phyloP scores from a whole-genome alignment of 2,329 filamentous ascomycete genomes.

The Beauveria pseudobassiana region DNA sequence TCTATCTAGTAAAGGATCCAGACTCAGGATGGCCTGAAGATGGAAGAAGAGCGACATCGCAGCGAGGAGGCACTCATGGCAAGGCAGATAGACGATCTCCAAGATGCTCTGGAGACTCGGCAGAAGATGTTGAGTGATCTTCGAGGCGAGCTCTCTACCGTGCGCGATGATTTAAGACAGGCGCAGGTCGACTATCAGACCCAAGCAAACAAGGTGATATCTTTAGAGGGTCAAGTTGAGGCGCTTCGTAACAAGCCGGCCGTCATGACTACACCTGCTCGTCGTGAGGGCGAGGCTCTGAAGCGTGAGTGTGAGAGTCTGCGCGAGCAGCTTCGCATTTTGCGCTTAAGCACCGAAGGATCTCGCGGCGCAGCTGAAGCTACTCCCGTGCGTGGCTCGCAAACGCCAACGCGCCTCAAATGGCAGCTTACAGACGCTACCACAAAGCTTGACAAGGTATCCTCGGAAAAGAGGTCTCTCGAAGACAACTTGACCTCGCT shows the following conservation, averaged over 20 bases:
- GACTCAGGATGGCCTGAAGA: constrained; percentile 62
- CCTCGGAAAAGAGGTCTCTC: constrained; percentile 54
- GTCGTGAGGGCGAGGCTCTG: constrained; percentile 20
- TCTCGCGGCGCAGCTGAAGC: constrained; percentile 20
- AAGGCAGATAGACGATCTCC: constrained; percentile 67
- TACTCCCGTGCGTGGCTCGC: constrained; percentile 25
- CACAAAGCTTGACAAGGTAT: constrained; percentile 46
- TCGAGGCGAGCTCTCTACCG: constrained; percentile 56
- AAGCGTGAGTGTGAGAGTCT: constrained; percentile 22
- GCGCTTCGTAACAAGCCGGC: neutral
- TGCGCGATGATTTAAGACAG: constrained; percentile 63
- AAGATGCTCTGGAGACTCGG: constrained; percentile 61
- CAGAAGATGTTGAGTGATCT: constrained; percentile 58
- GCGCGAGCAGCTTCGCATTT: constrained; percentile 31
- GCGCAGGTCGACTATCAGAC: constrained; percentile 55
- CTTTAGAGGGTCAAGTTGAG: constrained; percentile 69
- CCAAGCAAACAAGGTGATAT: constrained; percentile 57
- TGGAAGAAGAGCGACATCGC: constrained; percentile 63
- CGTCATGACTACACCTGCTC: constrained; percentile 1
- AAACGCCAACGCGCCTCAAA: constrained; percentile 44
- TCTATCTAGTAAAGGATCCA: constrained; percentile 59
- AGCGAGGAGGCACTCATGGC: constrained; percentile 63
- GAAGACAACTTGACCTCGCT: constrained; percentile 55
- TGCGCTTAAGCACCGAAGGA: constrained; percentile 20
- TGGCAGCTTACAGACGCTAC: constrained; percentile 52